These are phyloP conservation scores for Drechmeria coniospora DNA, from an alignment of 2,329 filamentous ascomycete genomes.

Conservation along the genomic window DNA sequence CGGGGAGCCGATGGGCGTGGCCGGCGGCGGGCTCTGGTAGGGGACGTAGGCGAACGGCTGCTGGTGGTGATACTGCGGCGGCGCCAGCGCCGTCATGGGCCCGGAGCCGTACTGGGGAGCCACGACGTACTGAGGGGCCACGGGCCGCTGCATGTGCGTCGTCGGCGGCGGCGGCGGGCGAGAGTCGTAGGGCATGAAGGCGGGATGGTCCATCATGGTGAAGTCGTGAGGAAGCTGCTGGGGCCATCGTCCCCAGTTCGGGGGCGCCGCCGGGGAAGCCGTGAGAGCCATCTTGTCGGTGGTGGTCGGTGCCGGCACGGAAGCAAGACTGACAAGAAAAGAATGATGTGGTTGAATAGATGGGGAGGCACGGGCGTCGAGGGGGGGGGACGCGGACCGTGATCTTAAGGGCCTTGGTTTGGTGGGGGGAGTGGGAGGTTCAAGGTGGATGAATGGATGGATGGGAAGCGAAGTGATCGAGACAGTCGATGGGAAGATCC, in stretches of 20 bases:
- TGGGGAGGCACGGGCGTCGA: not conserved
- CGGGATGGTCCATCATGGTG: conserved; percentile 29
- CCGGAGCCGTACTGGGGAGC: conserved; percentile 26
- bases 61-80: conserved; percentile 26
- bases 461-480: too few relatives aligned
- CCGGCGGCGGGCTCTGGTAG: conserved; percentile 22
- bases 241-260: conserved; percentile 40
- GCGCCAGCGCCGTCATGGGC: conserved; percentile 24
- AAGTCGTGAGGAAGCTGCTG: conserved; percentile 33
- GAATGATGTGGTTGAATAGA: not conserved
- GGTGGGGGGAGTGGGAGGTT: too few relatives aligned
- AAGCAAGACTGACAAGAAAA: conserved; percentile 10
- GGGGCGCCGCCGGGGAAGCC: conserved; percentile 25
- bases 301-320: conserved; percentile 9
- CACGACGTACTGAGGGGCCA: conserved; percentile 32
- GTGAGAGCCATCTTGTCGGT: conserved; percentile 28
- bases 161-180: conserved; percentile 18
- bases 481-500: conserved; percentile 6
- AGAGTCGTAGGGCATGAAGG: conserved; percentile 34
- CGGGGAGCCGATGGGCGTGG: conserved; percentile 17
- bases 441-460: too few relatives aligned
- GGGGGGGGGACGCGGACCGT: too few relatives aligned
- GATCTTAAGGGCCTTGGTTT: too few relatives aligned
- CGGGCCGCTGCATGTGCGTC: conserved; percentile 25
- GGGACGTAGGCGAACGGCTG: conserved; percentile 28